These are phyloP conservation scores for Claviceps purpurea DNA, from an alignment of 2,329 filamentous ascomycete species.

Conservation along the genomic window DNA sequence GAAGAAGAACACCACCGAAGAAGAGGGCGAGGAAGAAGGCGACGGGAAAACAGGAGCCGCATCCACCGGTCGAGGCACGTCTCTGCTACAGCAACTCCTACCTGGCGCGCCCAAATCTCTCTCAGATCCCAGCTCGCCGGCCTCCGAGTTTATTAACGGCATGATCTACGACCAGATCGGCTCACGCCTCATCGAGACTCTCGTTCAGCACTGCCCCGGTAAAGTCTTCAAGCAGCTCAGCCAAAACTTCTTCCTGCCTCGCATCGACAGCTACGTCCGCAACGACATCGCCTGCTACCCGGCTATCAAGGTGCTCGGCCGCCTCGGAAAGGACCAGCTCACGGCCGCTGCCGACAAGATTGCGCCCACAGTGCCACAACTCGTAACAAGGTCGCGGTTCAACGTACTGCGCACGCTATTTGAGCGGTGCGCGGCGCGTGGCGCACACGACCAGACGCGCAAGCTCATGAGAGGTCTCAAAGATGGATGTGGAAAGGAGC, in stretches of 20 bases:
- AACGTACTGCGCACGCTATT: conserved; percentile 71
- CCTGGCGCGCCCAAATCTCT: conserved; percentile 62
- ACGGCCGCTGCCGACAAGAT: conserved; percentile 59
- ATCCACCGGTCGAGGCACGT: conserved; percentile 11
- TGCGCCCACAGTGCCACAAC: conserved; percentile 54
- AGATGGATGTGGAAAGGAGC: conserved; percentile 32
- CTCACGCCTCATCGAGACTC: conserved; percentile 76
- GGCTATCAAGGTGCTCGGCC: conserved; percentile 67
- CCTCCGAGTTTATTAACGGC: conserved; percentile 65
- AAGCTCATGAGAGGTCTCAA: conserved; percentile 34
- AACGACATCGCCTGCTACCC: conserved; percentile 89
- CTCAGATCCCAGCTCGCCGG: conserved; percentile 57
- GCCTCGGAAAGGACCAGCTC: conserved; percentile 78
- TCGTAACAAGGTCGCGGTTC: conserved; percentile 64
- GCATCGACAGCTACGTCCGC: conserved; percentile 67
- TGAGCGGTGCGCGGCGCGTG: conserved; percentile 64
- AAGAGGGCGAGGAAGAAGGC: background rate
- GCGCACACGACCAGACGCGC: conserved; percentile 38
- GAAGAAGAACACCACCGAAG: background rate
- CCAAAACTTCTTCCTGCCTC: conserved; percentile 62
- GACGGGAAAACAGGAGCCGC: background rate
- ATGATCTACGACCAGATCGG: conserved; percentile 85
- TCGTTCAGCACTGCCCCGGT: conserved; percentile 67
- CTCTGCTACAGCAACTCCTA: conserved; percentile 63
- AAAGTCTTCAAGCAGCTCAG: conserved; percentile 87